Conservation (phyloP, 495 filamentous ascomycete species). For the Penicillium flavigenum region DNA sequence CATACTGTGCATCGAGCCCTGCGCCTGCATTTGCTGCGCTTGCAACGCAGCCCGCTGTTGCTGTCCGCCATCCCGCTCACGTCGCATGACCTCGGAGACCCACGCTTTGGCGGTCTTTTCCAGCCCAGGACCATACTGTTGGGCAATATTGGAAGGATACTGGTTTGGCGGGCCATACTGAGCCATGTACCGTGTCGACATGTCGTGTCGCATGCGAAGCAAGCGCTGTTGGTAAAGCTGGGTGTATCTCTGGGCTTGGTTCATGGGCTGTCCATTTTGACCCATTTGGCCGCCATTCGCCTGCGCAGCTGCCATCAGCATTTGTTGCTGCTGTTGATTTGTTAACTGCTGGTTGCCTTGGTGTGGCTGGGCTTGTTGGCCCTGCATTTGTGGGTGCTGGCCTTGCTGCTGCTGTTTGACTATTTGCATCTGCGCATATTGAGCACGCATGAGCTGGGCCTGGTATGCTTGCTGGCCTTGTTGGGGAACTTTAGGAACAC, state of each 20-base stretch:
- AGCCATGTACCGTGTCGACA: slow-evolving; percentile 37
- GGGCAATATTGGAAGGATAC: slow-evolving; percentile 44
- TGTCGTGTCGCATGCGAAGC: slow-evolving; percentile 39
- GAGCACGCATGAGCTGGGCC: slow-evolving; percentile 42
- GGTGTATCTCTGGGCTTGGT: slow-evolving; percentile 37
- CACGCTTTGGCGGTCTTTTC: slow-evolving; percentile 42
- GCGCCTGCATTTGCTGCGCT: slow-evolving; percentile 45
- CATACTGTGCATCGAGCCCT: slow-evolving; percentile 48
- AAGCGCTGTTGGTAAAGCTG: slow-evolving; percentile 43
- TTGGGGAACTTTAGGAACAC: slow-evolving; percentile 38
- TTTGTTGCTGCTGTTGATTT: slow-evolving; percentile 42
- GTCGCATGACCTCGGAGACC: slow-evolving; percentile 49
- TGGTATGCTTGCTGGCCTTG: slow-evolving; percentile 50
- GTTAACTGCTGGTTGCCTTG: slow-evolving; percentile 38
- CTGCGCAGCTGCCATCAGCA: slow-evolving; percentile 44
- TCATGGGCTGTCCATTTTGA: slow-evolving; percentile 34
- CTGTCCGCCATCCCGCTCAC: slow-evolving; percentile 39
- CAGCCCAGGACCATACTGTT: slow-evolving; percentile 39
- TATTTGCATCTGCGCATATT: slow-evolving; percentile 44
- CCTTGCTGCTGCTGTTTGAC: slow-evolving; percentile 41
- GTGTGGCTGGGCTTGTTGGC: slow-evolving; percentile 38
- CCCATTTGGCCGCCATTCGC: slow-evolving; percentile 42
- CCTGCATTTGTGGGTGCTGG: slow-evolving; percentile 34
- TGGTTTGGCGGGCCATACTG: slow-evolving; percentile 46
- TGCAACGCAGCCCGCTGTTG: slow-evolving; percentile 34